Evolutionary conservation across 306 rosid genomes (phyloP).

Genomic region (Castanea sativa): DNA sequence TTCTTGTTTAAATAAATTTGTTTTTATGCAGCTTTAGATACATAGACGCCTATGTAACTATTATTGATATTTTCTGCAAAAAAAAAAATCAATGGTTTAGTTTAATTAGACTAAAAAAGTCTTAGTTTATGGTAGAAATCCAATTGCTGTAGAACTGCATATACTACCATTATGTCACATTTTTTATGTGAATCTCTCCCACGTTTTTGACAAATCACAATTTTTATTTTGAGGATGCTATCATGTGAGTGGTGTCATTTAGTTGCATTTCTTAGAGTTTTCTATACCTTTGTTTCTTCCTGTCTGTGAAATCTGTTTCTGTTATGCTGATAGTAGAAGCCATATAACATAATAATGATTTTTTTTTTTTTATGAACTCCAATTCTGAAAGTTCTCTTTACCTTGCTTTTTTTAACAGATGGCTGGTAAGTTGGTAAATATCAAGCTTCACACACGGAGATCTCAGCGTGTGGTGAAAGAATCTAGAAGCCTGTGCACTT

Average conservation of each 20-base stretch:
- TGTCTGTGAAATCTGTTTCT: neutral
- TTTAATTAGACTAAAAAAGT: neutral
- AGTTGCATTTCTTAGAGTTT: neutral
- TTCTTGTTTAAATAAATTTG: neutral
- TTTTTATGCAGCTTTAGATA: neutral
- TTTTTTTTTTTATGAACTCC: neutral
- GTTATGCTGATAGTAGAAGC: neutral
- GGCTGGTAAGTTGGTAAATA: conserved; percentile 87
- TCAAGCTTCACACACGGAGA: conserved; percentile 75
- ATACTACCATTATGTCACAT: neutral
- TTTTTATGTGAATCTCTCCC: neutral
- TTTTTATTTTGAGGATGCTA: neutral
- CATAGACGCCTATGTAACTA: neutral
- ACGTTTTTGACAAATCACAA: neutral
- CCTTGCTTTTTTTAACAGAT: conserved; percentile 40
- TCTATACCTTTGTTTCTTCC: neutral
- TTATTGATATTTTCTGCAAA: neutral
- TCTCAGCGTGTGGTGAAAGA: conserved; percentile 88
- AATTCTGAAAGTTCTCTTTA: neutral
- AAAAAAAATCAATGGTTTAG: neutral
- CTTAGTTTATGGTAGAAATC: neutral
- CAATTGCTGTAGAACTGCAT: neutral
- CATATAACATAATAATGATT: neutral
- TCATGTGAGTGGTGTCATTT: neutral
- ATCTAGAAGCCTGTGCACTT: conserved; percentile 71